A percentile compares a stretch with the other conserved stretches of the same genome.
Conservation (phyloP, 495 filamentous ascomycete genomes). For the Penicillium angulare region DNA sequence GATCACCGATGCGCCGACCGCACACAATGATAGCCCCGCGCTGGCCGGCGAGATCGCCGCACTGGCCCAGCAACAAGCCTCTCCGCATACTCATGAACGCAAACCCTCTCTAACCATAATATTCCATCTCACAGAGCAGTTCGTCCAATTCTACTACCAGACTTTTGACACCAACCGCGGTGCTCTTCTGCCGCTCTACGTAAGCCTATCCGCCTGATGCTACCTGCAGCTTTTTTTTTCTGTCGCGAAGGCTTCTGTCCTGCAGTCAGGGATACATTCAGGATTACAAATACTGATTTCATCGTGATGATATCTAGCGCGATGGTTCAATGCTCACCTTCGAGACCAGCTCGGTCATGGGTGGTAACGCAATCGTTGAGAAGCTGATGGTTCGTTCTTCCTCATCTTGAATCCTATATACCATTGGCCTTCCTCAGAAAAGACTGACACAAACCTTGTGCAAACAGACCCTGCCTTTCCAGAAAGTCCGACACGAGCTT, state of each 20-base stretch:
- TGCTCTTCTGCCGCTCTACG: slow-evolving; percentile 71
- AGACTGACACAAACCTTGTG: not conserved
- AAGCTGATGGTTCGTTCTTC: slow-evolving; percentile 72
- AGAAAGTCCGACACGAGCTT: slow-evolving; percentile 69
- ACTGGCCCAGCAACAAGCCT: not conserved
- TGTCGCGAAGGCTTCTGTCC: no score
- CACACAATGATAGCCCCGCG: slow-evolving; percentile 6
- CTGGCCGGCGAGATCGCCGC: not conserved
- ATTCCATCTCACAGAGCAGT: slow-evolving; percentile 58
- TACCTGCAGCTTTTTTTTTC: no score
- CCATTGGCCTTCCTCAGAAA: no score
- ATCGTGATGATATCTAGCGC: slow-evolving; percentile 51
- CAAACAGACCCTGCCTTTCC: slow-evolving; percentile 72
- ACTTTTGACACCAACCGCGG: slow-evolving; percentile 71
- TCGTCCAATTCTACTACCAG: slow-evolving; percentile 85
- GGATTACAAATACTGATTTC: not conserved
- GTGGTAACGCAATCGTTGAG: slow-evolving; percentile 61
- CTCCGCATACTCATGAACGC: not conserved
- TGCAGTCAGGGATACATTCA: not conserved
- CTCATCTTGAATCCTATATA: no score
- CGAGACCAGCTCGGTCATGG: slow-evolving; percentile 61
- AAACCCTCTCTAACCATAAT: not conserved
- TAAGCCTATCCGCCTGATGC: slow-evolving; percentile 40
- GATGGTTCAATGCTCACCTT: slow-evolving; percentile 91
- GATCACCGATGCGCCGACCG: slow-evolving; percentile 7